Evolutionary conservation across 2,329 filamentous ascomycete genomes (phyloP).

Genomic region (Fusarium austroafricanum): DNA sequence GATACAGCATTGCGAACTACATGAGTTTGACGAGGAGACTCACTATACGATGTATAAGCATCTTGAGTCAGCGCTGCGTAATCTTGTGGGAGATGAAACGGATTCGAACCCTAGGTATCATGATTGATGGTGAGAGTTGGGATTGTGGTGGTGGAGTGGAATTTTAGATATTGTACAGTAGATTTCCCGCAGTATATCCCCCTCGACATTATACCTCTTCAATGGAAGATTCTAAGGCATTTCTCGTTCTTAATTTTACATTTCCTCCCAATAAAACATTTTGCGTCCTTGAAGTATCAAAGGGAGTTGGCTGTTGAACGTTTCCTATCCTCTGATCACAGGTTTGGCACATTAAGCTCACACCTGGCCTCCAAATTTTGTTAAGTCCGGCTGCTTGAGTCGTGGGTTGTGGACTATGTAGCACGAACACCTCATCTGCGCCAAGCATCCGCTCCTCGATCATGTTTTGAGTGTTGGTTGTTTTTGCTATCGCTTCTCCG

Average conservation of each 20-base stretch:
- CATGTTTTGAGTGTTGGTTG: slow-evolving; percentile 15
- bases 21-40: slow-evolving; percentile 50
- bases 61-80: slow-evolving; percentile 28
- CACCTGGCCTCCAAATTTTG: slow-evolving; percentile 4
- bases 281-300: rapidly evolving
- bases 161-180: background rate
- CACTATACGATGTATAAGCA: slow-evolving; percentile 49
- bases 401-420: background rate
- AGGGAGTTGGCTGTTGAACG: rapidly evolving
- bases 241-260: background rate
- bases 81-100: background rate
- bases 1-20: slow-evolving; percentile 49
- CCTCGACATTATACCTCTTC: background rate
- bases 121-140: background rate
- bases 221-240: background rate
- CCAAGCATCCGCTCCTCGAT: slow-evolving; percentile 37
- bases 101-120: rapidly evolving
- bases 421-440: slow-evolving; percentile 13
- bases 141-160: background rate
- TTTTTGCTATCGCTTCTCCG: slow-evolving; percentile 29
- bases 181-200: rapidly evolving
- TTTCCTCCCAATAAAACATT: rapidly evolving
- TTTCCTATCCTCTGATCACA: background rate
- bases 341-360: slow-evolving; percentile 12
- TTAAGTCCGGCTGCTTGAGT: rapidly evolving